Conservation (phyloP, 192 early-diverging fungal genomes). For the Backusella westeae region DNA sequence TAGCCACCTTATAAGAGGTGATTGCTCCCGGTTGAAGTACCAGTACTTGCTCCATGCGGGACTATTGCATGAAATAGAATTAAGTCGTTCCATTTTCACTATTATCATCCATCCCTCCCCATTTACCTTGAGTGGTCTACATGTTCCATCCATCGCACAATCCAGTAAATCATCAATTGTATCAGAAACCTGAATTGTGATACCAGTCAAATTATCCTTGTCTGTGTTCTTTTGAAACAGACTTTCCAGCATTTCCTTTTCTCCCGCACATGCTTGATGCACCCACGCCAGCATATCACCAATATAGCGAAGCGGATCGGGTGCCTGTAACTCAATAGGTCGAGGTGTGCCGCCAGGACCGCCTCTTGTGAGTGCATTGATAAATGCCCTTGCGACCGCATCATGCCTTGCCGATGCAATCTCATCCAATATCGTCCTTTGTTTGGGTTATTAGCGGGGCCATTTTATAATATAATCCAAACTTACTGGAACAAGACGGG, state of each 20-base stretch:
- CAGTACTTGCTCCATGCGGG: conserved; percentile 77
- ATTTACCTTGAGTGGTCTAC: conserved; percentile 71
- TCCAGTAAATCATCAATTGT: conserved; percentile 52
- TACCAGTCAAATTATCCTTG: neutral
- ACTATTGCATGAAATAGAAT: conserved; percentile 28
- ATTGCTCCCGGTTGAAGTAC: conserved; percentile 62
- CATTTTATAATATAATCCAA: too few relatives aligned
- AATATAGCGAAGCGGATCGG: conserved; percentile 87
- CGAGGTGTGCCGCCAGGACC: conserved; percentile 75
- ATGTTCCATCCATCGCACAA: conserved; percentile 69
- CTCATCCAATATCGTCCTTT: conserved; percentile 71
- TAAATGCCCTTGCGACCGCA: conserved; percentile 65
- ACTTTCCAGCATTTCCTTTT: conserved; percentile 84
- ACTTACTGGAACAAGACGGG: conserved; percentile 74
- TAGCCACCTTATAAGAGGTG: conserved; percentile 64
- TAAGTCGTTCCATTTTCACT: neutral
- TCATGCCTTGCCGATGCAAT: conserved; percentile 64
- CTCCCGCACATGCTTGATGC: conserved; percentile 87
- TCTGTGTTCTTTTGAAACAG: conserved; percentile 45
- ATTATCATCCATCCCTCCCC: neutral
- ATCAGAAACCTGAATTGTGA: conserved; percentile 3
- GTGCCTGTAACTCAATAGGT: conserved; percentile 92
- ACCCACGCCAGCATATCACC: conserved; percentile 98
- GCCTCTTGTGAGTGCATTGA: conserved; percentile 73
- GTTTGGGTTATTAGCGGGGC: neutral